A percentile compares a stretch with the other conserved stretches of the same genome.
These are phyloP conservation scores for Solioccasus polychromus DNA, from an alignment of 768 basidiomycete genomes.

Conservation along the genomic window DNA sequence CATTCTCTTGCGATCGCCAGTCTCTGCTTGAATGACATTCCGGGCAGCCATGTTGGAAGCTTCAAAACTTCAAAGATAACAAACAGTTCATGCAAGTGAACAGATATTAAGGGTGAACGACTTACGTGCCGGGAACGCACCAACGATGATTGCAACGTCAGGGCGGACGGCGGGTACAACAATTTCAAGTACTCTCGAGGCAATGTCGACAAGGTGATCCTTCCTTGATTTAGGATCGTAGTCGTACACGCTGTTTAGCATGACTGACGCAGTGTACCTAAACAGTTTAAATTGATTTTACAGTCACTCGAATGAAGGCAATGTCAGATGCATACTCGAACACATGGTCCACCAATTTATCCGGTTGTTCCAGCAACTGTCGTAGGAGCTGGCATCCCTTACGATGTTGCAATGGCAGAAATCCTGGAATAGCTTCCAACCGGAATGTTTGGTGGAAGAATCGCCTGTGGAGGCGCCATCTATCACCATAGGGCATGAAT, in stretches of 20 bases:
- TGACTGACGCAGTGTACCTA: slow-evolving; percentile 21
- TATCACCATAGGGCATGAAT: neutral
- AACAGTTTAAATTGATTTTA: neutral
- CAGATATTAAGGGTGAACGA: too few relatives aligned
- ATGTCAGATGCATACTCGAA: slow-evolving; percentile 28
- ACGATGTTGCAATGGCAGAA: slow-evolving; percentile 29
- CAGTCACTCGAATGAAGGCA: neutral
- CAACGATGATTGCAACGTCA: slow-evolving; percentile 16
- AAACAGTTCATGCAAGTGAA: neutral
- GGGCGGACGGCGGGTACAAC: slow-evolving; percentile 12
- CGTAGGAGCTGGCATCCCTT: slow-evolving; percentile 31
- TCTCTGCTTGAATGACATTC: slow-evolving; percentile 21
- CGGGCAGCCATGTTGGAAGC: slow-evolving; percentile 23
- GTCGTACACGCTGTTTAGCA: slow-evolving; percentile 22
- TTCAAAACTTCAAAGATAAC: slow-evolving; percentile 13
- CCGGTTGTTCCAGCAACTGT: slow-evolving; percentile 33
- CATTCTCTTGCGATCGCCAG: slow-evolving; percentile 13
- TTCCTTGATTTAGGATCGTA: slow-evolving; percentile 10
- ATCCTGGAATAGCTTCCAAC: slow-evolving; percentile 8
- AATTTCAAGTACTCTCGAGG: slow-evolving; percentile 4
- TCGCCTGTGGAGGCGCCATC: neutral
- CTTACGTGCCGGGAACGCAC: slow-evolving; percentile 18
- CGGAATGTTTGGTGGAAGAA: neutral
- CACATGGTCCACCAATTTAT: slow-evolving; percentile 32
- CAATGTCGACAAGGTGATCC: slow-evolving; percentile 13